Conservation (phyloP, 2,329 filamentous ascomycete genomes). For the Aspergillus ustus region DNA sequence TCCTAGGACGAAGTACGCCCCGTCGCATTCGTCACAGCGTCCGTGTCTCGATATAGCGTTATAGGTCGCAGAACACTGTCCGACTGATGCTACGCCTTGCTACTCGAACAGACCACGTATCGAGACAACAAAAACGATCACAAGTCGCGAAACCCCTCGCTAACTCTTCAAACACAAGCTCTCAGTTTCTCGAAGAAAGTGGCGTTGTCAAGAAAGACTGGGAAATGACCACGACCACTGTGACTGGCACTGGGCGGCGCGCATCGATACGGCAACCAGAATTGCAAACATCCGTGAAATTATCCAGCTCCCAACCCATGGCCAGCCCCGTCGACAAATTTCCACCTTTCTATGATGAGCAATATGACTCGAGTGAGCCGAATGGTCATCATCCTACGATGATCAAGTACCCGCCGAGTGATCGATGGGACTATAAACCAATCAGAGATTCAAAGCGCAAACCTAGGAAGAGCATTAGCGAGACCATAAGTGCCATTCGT, state of each 20-base stretch:
- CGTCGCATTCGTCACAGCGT: neutral
- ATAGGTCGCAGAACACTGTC: neutral
- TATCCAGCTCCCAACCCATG: constrained; percentile 35
- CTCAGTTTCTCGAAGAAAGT: neutral
- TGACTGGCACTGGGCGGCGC: constrained; percentile 45
- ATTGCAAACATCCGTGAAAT: constrained; percentile 36
- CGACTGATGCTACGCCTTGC: neutral
- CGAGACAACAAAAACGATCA: neutral
- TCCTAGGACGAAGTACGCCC: neutral
- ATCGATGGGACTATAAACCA: constrained; percentile 62
- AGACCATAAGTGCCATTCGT: constrained; percentile 84
- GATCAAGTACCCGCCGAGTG: constrained; percentile 42
- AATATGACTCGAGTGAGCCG: constrained; percentile 34
- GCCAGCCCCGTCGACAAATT: constrained; percentile 49
- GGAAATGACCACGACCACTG: constrained; percentile 47
- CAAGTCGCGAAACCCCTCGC: neutral
- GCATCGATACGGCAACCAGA: constrained; percentile 44
- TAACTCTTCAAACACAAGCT: neutral
- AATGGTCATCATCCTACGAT: constrained; percentile 32
- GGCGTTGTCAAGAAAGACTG: neutral
- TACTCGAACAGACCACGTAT: neutral
- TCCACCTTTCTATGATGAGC: constrained; percentile 47
- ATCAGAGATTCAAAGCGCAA: constrained; percentile 57
- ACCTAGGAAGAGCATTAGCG: constrained; percentile 83
- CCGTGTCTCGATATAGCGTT: neutral